Evolutionary conservation across 371 early-diverging fungal species (phyloP).

Genomic region (Mortierella sp.): DNA sequence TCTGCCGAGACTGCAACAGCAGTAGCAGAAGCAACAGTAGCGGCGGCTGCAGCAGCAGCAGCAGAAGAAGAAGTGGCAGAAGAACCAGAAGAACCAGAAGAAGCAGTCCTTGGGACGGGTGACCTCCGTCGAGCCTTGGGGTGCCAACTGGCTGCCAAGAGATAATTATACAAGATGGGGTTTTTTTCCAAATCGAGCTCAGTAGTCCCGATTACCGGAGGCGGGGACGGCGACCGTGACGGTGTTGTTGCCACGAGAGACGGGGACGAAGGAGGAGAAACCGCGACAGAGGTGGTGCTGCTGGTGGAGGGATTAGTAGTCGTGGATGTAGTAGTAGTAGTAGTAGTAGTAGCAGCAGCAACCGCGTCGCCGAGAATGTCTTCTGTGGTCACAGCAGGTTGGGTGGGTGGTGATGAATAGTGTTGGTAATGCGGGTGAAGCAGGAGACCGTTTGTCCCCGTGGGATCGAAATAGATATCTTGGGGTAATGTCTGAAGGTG

Average conservation of each 20-base stretch:
- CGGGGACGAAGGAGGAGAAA: not conserved
- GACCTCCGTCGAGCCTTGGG: constrained; percentile 10
- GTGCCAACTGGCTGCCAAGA: constrained; percentile 32
- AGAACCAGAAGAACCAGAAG: no score
- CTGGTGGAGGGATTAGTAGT: no score
- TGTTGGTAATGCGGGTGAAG: no score
- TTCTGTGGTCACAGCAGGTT: not conserved
- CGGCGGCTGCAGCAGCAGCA: no score
- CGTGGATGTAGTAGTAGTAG: no score
- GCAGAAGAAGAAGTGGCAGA: no score
- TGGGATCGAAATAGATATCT: constrained; percentile 7
- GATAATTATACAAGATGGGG: constrained; percentile 26
- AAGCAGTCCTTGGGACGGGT: no score
- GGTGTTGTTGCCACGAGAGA: not conserved
- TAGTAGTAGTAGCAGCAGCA: no score
- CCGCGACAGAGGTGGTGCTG: not conserved
- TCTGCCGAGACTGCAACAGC: no score
- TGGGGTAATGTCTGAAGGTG: constrained; percentile 7
- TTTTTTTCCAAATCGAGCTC: not conserved
- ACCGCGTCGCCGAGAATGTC: no score
- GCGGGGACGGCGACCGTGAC: not conserved
- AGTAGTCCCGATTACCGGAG: not conserved
- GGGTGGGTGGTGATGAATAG: not conserved
- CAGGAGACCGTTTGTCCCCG: not conserved
- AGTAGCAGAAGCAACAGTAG: no score